These are phyloP conservation scores for Fraxinus velutina DNA, from an alignment of 305 asterid species.

Conservation along the genomic window DNA sequence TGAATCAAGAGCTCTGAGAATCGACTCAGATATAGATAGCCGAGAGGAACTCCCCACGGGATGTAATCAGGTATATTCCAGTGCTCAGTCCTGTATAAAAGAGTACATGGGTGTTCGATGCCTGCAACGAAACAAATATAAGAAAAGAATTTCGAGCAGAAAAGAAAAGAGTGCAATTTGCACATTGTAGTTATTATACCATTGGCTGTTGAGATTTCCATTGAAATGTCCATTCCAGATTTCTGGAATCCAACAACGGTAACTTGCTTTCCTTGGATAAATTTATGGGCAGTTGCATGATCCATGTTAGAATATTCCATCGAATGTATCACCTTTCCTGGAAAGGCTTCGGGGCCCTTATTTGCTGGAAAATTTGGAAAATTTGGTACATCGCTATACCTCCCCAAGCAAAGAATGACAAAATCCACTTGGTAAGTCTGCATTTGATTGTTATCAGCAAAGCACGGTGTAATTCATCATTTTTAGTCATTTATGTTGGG, in stretches of 20 bases:
- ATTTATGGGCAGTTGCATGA: slow-evolving; percentile 24
- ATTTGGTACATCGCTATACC: slow-evolving; percentile 36
- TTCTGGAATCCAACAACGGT: slow-evolving; percentile 43
- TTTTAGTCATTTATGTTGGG: neutral
- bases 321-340: slow-evolving; percentile 47
- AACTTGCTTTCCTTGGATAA: slow-evolving; percentile 36
- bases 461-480: neutral
- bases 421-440: slow-evolving; percentile 38
- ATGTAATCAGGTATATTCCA: slow-evolving; percentile 48
- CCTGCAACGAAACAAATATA: slow-evolving; percentile 23
- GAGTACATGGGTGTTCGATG: slow-evolving; percentile 39
- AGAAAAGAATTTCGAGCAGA: neutral
- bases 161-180: neutral
- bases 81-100: slow-evolving; percentile 38
- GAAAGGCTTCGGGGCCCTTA: slow-evolving; percentile 38
- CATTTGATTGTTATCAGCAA: neutral
- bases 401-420: slow-evolving; percentile 37
- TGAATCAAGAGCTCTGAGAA: slow-evolving; percentile 50
- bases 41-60: slow-evolving; percentile 51
- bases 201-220: slow-evolving; percentile 38
- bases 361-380: slow-evolving; percentile 39
- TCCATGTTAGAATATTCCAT: slow-evolving; percentile 47
- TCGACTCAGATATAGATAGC: slow-evolving; percentile 34
- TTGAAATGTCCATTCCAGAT: slow-evolving; percentile 45
- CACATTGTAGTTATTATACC: slow-evolving; percentile 10